Evolutionary conservation across 2,329 filamentous ascomycete species (phyloP).

Genomic region (Cadophora sp.): DNA sequence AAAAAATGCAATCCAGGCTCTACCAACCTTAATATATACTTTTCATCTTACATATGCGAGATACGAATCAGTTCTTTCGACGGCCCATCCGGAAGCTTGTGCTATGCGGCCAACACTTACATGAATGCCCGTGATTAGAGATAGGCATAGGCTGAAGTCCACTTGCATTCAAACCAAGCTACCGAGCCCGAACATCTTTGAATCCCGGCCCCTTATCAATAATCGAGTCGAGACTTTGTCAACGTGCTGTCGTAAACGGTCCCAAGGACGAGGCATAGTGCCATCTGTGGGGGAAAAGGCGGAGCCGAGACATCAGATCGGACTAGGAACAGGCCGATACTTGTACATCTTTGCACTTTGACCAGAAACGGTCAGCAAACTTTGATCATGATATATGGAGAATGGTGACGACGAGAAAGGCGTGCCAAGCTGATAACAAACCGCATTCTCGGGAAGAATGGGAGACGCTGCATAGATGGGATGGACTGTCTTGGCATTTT

Average conservation of each 20-base stretch:
- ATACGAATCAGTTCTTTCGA: not conserved
- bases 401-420: not conserved
- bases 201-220: not conserved
- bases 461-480: constrained; percentile 16
- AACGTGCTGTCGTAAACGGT: not conserved
- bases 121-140: constrained; percentile 1
- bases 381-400: not conserved
- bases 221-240: not conserved
- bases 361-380: not conserved
- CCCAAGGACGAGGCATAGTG: not conserved
- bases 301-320: constrained; percentile 11
- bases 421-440: constrained; percentile 20
- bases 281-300: not conserved
- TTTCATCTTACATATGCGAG: not conserved
- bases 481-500: constrained; percentile 6
- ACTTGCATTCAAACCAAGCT: constrained; percentile 7
- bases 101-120: not conserved
- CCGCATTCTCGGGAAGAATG: constrained; percentile 6
- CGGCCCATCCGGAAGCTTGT: not conserved
- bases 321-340: not conserved
- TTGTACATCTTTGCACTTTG: constrained; percentile 18
- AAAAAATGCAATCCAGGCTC: not conserved
- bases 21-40: not conserved
- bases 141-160: constrained; percentile 6
- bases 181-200: not conserved